Percentiles rank a stretch among this genome's conserved stretches.
These are phyloP conservation scores for Micractinium sp. DNA, from an alignment of 139 green algal species.

Conservation along the genomic window DNA sequence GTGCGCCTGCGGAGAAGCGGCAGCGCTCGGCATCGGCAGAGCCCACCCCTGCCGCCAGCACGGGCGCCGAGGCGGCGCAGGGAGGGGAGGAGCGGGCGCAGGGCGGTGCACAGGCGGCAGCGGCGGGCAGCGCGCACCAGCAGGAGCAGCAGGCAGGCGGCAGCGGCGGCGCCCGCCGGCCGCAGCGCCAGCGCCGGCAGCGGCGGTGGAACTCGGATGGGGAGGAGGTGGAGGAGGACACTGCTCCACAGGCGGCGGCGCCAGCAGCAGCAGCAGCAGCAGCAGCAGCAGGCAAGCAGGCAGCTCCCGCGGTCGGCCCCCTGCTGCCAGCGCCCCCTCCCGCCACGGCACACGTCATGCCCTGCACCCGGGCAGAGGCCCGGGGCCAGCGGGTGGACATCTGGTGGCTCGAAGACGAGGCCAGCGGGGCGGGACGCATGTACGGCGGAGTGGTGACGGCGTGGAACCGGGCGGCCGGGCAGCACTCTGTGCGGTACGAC, in stretches of 20 bases:
- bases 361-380: neutral
- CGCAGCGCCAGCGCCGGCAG: constrained; percentile 3
- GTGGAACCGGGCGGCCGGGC: neutral
- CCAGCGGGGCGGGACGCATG: neutral
- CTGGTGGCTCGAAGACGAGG: neutral
- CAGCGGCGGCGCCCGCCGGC: neutral
- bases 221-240: neutral
- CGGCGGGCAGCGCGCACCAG: neutral
- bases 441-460: neutral
- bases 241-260: neutral
- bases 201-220: neutral
- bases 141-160: neutral
- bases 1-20: neutral
- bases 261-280: neutral
- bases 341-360: neutral
- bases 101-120: neutral
- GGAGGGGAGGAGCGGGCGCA: neutral
- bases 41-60: neutral
- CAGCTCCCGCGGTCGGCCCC: neutral
- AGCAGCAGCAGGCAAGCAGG: neutral
- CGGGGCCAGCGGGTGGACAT: neutral
- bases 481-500: constrained; percentile 12
- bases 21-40: neutral
- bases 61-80: neutral
- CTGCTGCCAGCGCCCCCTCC: neutral